phyloP scores from a whole-genome alignment of 305 asterid species.

The Solanum hybrid region DNA sequence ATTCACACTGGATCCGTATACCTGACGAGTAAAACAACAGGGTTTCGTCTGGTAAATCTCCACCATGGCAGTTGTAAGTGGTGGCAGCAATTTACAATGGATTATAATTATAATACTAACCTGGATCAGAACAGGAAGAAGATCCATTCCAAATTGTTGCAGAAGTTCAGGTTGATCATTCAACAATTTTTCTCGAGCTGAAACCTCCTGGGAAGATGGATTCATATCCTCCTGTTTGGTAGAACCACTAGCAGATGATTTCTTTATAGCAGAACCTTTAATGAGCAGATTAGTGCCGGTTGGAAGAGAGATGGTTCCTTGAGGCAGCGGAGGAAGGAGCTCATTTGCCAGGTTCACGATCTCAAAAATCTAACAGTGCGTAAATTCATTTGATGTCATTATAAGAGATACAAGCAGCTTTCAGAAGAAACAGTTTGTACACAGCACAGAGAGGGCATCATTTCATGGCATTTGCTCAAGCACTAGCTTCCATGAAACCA shows the following conservation, averaged over 20 bases:
- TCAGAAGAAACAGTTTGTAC: background rate
- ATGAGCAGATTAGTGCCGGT: slow-evolving; percentile 45
- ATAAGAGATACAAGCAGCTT: background rate
- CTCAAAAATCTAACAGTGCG: slow-evolving; percentile 68
- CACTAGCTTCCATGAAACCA: background rate
- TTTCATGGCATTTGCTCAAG: background rate
- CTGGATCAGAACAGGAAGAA: slow-evolving; percentile 89
- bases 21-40: slow-evolving; percentile 36
- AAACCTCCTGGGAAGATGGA: slow-evolving; percentile 47
- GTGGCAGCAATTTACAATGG: background rate
- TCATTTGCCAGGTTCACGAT: slow-evolving; percentile 97
- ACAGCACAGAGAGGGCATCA: background rate
- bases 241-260: slow-evolving; percentile 56
- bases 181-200: slow-evolving; percentile 74
- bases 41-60: background rate
- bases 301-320: slow-evolving; percentile 88
- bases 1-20: slow-evolving; percentile 96
- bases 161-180: slow-evolving; percentile 92
- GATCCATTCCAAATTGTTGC: slow-evolving; percentile 92
- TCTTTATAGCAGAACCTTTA: slow-evolving; percentile 57
- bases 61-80: background rate
- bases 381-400: background rate
- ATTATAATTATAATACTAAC: slow-evolving; percentile 27
- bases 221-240: slow-evolving; percentile 59
- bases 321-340: slow-evolving; percentile 94